These are phyloP conservation scores for Beauveria sp. DNA, from an alignment of 2,329 filamentous ascomycete genomes.

Conservation along the genomic window DNA sequence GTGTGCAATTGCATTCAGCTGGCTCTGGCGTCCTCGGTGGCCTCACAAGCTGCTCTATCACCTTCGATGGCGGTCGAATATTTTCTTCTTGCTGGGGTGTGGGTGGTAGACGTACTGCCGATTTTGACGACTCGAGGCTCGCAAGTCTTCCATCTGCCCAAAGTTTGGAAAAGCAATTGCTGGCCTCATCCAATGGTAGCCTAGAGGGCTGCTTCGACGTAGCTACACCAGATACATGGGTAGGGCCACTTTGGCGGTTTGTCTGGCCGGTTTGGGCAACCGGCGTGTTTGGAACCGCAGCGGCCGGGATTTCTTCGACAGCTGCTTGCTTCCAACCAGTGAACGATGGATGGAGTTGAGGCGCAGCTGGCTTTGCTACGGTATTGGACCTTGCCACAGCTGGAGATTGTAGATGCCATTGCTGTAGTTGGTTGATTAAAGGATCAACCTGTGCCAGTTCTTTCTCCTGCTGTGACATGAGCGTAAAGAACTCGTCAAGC, in stretches of 20 bases:
- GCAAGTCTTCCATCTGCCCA: neutral
- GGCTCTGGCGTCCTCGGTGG: neutral
- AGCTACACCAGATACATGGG: neutral
- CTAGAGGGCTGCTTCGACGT: neutral
- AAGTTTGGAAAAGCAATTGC: neutral
- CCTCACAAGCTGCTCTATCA: neutral
- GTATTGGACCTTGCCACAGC: neutral
- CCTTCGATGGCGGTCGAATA: neutral
- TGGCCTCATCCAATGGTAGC: neutral
- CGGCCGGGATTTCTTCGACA: neutral
- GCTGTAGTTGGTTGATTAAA: neutral
- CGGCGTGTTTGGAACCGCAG: neutral
- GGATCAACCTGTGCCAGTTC: constrained; percentile 1
- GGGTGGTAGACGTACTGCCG: neutral
- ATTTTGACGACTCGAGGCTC: neutral
- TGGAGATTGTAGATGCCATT: neutral
- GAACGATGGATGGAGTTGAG: neutral
- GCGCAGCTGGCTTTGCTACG: neutral
- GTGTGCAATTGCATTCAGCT: neutral
- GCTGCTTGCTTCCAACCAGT: neutral
- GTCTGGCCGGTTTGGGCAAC: neutral
- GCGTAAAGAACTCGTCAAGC: neutral
- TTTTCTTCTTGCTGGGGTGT: neutral
- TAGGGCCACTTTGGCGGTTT: neutral
- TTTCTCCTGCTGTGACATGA: neutral